phyloP scores from a whole-genome alignment of 208 protist species.

The Acanthamoeba polyphaga region DNA sequence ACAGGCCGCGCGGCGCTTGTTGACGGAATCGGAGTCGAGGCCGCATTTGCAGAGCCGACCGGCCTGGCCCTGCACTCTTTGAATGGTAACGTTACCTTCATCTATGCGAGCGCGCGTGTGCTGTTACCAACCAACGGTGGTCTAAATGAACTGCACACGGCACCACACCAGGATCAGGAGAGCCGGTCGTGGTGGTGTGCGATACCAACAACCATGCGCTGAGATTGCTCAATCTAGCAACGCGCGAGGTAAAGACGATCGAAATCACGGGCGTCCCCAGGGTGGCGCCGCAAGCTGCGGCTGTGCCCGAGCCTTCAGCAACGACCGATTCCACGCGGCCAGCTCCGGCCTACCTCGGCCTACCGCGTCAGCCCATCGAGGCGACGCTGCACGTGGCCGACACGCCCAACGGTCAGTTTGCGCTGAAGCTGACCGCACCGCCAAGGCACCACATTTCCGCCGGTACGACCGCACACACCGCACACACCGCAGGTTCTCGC shows the following conservation, averaged over 20 bases:
- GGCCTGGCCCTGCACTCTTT: neutral
- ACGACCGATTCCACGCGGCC: neutral
- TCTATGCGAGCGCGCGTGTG: neutral
- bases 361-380: neutral
- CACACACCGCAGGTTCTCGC: neutral
- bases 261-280: neutral
- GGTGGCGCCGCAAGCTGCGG: neutral
- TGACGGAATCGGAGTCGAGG: neutral
- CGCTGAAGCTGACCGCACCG: neutral
- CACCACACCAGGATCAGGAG: neutral
- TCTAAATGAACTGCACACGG: neutral
- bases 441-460: neutral
- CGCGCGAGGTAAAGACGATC: neutral
- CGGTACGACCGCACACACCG: neutral
- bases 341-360: neutral
- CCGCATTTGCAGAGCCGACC: neutral
- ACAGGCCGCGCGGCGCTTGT: neutral
- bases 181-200: neutral
- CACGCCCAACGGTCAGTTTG: neutral
- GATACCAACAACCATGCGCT: conserved; percentile 8
- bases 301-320: neutral
- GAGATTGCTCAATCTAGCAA: neutral
- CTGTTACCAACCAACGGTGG: neutral
- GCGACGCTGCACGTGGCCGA: neutral
- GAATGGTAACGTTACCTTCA: neutral